Conservation (phyloP, 1,284 basidiomycete species). For the Takashimella koratensis region DNA sequence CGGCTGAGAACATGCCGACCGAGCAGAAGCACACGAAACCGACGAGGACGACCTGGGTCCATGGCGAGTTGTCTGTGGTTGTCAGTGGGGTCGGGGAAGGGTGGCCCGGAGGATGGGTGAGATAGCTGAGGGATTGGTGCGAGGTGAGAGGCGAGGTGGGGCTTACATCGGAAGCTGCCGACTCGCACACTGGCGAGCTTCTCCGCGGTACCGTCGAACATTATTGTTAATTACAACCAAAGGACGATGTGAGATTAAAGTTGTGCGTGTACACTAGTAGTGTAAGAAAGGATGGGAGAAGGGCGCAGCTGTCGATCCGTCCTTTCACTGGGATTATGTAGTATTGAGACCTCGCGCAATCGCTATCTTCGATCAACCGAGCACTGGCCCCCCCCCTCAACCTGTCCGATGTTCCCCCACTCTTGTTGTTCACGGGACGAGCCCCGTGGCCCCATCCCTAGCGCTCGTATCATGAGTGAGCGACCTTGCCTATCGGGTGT, state of each 20-base stretch:
- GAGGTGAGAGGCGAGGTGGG: background rate
- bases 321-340: background rate
- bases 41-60: slow-evolving; percentile 51
- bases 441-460: background rate
- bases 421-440: background rate
- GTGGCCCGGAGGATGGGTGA: too few relatives aligned
- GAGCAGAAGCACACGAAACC: slow-evolving; percentile 52
- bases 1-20: slow-evolving; percentile 56
- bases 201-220: slow-evolving; percentile 14
- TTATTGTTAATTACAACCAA: too few relatives aligned
- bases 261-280: too few relatives aligned
- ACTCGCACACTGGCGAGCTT: slow-evolving; percentile 10
- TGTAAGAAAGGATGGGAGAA: background rate
- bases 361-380: too few relatives aligned
- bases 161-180: slow-evolving; percentile 16
- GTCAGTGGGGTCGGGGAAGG: too few relatives aligned
- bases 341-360: background rate
- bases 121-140: background rate
- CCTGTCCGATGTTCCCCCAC: too few relatives aligned
- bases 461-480: background rate
- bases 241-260: background rate
- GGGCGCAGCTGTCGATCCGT: background rate
- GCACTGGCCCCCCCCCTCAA: too few relatives aligned
- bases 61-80: slow-evolving; percentile 46
- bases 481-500: too few relatives aligned